Evolutionary conservation across 2,329 filamentous ascomycete species (phyloP), one percentile per base, ranked within the genome.

Genomic region (Trichoderma hamatum): DNA sequence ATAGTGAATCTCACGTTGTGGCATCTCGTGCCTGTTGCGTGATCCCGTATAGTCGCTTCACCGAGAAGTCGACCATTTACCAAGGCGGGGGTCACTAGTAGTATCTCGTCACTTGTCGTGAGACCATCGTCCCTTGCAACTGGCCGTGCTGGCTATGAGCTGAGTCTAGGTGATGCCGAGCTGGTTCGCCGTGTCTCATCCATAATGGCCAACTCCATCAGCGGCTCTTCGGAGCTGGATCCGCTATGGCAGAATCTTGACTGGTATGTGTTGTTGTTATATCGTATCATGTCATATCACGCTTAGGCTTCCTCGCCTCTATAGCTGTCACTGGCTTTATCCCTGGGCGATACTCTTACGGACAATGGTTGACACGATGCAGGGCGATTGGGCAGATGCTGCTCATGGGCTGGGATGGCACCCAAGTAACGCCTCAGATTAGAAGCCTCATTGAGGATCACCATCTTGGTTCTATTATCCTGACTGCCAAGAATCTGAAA

Each of bases 371-470:
- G 72, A 77, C 71, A 73, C 56, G 49, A 49, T 73, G 70, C 75
- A 90, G 88, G 85, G 87, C 88, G 71, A 89, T 93, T 83, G 91
- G 91, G 71, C 91, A 93, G 83, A 87, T 90, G 83, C 85, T 93
- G 79, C 90, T 92, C 79, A 92, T 94, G 90, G 92, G 92, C 78
- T 96, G 93, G 84, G 92, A 96, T 83, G 92, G 92, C 71, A 93
- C 91, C 67, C 88, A 92, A 78, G 90, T 96, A 66, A 95, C 92
- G 30, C 92, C 92, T 70, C 92, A 94, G 79, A 94, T 96, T 77
- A 89, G 88, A 72, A 90, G 88, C 74, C 86, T 94, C 73, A 96
- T 97, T 75, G 89, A 92, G 78, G 87, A 93, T 73, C 89, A 95
- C 78, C 92, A 98, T 78, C 85, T 99, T 59, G 96, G 96, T 68